Evolutionary conservation across 1,284 basidiomycete species (phyloP).

Genomic region (Mrakiaceae sp.): DNA sequence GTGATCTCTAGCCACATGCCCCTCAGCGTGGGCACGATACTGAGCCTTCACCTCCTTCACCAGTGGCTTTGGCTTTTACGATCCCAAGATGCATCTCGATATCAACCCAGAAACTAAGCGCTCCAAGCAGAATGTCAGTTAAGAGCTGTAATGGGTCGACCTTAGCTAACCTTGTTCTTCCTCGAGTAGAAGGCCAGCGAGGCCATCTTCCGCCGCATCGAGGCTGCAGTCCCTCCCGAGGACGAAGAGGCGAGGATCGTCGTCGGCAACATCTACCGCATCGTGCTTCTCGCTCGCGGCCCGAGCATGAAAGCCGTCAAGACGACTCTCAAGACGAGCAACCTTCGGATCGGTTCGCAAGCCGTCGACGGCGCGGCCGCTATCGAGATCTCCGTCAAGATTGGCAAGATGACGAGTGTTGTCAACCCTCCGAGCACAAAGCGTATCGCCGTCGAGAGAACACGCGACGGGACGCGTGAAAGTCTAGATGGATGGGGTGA

Average conservation of each 20-base stretch:
- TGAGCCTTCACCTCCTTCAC: no score
- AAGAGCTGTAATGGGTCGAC: not conserved
- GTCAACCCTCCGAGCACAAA: conserved; percentile 67
- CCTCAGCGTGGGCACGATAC: no score
- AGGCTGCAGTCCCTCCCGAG: not conserved
- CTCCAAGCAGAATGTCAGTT: no score
- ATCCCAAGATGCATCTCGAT: no score
- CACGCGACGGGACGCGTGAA: not conserved
- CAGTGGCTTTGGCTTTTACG: no score
- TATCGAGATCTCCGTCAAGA: conserved; percentile 61
- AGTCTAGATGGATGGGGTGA: no score
- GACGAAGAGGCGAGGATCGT: conserved; percentile 19
- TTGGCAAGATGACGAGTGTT: conserved; percentile 70
- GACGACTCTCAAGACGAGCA: conserved; percentile 50
- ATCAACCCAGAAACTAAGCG: no score
- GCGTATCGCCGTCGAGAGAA: conserved; percentile 45
- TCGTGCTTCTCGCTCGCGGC: conserved; percentile 51
- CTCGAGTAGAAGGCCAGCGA: conserved; percentile 17
- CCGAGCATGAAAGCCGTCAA: conserved; percentile 60
- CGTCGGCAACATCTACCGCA: conserved; percentile 37
- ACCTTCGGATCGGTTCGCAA: conserved; percentile 63
- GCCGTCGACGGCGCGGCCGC: conserved; percentile 50
- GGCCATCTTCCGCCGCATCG: conserved; percentile 10
- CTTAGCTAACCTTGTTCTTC: no score
- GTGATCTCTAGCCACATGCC: no score